Evolutionary conservation across 2,329 filamentous ascomycete genomes (phyloP).

Genomic region (Trichoderma cornu-damae): DNA sequence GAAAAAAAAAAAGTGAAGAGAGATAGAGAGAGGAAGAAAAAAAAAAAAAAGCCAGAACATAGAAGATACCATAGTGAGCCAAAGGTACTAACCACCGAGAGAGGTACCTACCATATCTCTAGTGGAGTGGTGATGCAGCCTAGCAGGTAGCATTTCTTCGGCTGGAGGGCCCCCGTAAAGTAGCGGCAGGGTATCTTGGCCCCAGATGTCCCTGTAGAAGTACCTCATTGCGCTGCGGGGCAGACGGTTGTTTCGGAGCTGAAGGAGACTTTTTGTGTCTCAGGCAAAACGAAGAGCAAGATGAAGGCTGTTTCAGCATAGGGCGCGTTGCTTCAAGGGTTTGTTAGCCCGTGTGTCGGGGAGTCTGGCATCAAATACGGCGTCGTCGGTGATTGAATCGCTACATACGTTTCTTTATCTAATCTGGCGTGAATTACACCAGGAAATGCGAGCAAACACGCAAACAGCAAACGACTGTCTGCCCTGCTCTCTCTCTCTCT

Average conservation of each 20-base stretch:
- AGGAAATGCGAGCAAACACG: background rate
- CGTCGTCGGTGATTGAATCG: background rate
- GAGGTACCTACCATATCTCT: conserved; percentile 16
- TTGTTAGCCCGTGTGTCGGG: conserved; percentile 3
- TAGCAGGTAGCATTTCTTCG: conserved; percentile 12
- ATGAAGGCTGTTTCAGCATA: conserved; percentile 6
- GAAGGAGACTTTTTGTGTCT: background rate
- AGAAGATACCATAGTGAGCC: background rate
- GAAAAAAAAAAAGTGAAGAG: background rate
- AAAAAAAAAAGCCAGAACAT: conserved; percentile 2
- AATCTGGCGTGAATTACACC: background rate
- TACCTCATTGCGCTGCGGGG: conserved; percentile 12
- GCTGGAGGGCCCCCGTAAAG: conserved; percentile 8
- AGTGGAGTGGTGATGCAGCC: conserved; percentile 15
- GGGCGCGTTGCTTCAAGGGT: conserved; percentile 2
- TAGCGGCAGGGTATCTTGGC: conserved; percentile 7
- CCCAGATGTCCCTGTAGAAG: conserved; percentile 3
- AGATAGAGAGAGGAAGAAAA: background rate
- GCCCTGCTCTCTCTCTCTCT: too few species aligned
- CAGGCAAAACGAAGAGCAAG: background rate
- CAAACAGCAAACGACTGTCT: background rate
- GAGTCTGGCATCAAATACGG: background rate
- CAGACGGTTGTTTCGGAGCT: conserved; percentile 7
- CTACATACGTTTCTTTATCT: background rate
- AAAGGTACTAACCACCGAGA: background rate